Evolutionary conservation across 257 asterid species (phyloP).

Genomic region (Euphrasia confusa): DNA sequence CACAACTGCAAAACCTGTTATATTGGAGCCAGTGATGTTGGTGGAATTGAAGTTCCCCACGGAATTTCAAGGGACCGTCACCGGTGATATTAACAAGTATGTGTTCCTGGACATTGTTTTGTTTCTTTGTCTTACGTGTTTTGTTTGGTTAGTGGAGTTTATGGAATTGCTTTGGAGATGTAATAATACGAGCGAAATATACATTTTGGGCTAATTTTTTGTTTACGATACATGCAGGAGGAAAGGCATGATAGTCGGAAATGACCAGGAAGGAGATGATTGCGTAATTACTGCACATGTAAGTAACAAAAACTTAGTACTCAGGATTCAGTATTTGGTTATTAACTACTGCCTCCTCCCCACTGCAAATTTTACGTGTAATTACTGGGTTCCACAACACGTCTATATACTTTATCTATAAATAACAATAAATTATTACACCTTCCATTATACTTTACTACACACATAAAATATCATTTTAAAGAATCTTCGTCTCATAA

Average conservation of each 20-base stretch:
- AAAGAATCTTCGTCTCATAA: too few species aligned
- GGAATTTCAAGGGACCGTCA: constrained; percentile 91
- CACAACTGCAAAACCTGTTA: constrained; percentile 71
- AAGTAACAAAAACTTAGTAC: constrained; percentile 25
- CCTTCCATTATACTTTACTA: too few species aligned
- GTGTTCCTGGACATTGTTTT: constrained; percentile 24
- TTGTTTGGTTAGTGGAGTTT: not conserved
- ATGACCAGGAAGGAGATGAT: constrained; percentile 95
- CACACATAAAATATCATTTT: too few species aligned
- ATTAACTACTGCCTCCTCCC: too few species aligned
- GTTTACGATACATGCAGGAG: constrained; percentile 52
- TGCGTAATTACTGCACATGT: constrained; percentile 79
- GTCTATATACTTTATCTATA: too few species aligned
- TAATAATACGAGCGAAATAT: not conserved
- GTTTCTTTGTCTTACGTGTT: constrained; percentile 4
- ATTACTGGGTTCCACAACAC: not conserved
- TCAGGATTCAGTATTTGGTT: constrained; percentile 1
- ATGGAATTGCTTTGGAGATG: constrained; percentile 13
- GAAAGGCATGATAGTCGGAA: constrained; percentile 92
- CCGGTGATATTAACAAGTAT: constrained; percentile 93
- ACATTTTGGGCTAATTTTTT: constrained; percentile 12
- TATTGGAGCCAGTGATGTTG: constrained; percentile 94
- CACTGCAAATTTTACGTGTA: too few species aligned
- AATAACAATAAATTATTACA: too few species aligned
- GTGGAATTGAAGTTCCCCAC: constrained; percentile 85